These are phyloP conservation scores for Bipolaris cookei DNA, from an alignment of 2,329 filamentous ascomycete genomes.

Conservation along the genomic window DNA sequence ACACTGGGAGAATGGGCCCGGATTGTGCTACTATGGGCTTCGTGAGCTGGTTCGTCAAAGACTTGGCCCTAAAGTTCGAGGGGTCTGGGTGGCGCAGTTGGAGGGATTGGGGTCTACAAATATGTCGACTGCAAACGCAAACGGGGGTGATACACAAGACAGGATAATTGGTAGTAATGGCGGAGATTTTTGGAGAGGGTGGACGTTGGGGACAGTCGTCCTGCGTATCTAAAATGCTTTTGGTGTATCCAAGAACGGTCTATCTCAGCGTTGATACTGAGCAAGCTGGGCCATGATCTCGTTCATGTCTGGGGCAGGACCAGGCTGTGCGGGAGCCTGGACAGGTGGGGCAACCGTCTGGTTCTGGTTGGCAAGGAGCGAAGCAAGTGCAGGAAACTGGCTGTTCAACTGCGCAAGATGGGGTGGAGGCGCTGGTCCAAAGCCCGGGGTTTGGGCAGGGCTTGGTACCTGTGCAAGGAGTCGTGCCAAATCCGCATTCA, in stretches of 20 bases:
- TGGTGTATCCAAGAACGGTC: not conserved
- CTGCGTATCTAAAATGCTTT: slow-evolving; percentile 8
- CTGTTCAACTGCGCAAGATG: slow-evolving; percentile 39
- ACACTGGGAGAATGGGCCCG: not conserved
- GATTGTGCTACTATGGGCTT: slow-evolving; percentile 2
- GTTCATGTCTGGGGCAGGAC: slow-evolving; percentile 60
- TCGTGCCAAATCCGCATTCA: slow-evolving; percentile 49
- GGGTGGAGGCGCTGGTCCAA: slow-evolving; percentile 25
- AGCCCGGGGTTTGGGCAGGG: slow-evolving; percentile 35
- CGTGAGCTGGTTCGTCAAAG: slow-evolving; percentile 7
- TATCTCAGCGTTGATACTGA: slow-evolving; percentile 61
- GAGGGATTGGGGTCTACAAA: slow-evolving; percentile 5
- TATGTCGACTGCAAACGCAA: slow-evolving; percentile 10
- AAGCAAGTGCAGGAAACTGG: slow-evolving; percentile 41
- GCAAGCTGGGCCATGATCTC: slow-evolving; percentile 78
- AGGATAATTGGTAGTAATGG: slow-evolving; percentile 9
- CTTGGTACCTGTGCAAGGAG: slow-evolving; percentile 45
- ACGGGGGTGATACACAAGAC: slow-evolving; percentile 5
- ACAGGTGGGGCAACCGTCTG: slow-evolving; percentile 37
- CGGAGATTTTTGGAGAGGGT: slow-evolving; percentile 6
- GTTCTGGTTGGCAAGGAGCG: slow-evolving; percentile 34
- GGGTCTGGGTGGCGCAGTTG: slow-evolving; percentile 11
- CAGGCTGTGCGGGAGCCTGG: slow-evolving; percentile 37
- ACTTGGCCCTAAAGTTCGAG: slow-evolving; percentile 1
- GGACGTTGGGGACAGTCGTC: slow-evolving; percentile 6